phyloP scores from a whole-genome alignment of 805 yeast species.

The Kurtzmaniella fragi region DNA sequence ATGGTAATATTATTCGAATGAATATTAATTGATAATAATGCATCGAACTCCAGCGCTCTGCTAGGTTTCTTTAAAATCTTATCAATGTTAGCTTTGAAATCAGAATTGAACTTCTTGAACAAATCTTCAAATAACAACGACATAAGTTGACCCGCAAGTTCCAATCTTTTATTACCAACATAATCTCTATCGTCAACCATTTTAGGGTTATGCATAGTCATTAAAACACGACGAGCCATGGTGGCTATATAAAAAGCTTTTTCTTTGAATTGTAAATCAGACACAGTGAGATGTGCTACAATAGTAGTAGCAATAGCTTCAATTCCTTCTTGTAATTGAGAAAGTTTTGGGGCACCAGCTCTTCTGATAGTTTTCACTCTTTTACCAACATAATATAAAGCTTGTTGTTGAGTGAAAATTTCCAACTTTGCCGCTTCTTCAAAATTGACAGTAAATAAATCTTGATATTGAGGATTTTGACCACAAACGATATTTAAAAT shows the following conservation, averaged over 20 bases:
- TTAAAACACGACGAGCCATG: slow-evolving; percentile 93
- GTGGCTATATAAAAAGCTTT: slow-evolving; percentile 92
- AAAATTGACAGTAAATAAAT: slow-evolving; percentile 84
- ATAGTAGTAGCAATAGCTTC: slow-evolving; percentile 96
- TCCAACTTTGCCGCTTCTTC: slow-evolving; percentile 89
- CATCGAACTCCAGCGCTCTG: slow-evolving; percentile 93
- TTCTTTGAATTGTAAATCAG: slow-evolving; percentile 81
- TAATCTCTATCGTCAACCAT: slow-evolving; percentile 99
- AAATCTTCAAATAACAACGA: slow-evolving; percentile 92
- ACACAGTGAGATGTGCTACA: slow-evolving; percentile 89
- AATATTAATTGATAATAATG: slow-evolving; percentile 79
- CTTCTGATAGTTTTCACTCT: slow-evolving; percentile 92
- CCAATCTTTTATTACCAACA: slow-evolving; percentile 96
- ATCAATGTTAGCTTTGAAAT: slow-evolving; percentile 91
- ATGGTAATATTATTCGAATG: slow-evolving; percentile 91
- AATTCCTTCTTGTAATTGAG: slow-evolving; percentile 87
- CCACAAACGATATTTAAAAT: slow-evolving; percentile 95
- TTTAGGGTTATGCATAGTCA: slow-evolving; percentile 91
- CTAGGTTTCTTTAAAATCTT: slow-evolving; percentile 91
- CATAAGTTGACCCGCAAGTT: slow-evolving; percentile 95
- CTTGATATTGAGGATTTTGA: slow-evolving; percentile 81
- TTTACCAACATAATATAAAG: slow-evolving; percentile 83
- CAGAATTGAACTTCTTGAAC: slow-evolving; percentile 92
- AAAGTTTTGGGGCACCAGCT: slow-evolving; percentile 71
- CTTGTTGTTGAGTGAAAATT: slow-evolving; percentile 88